Conservation (phyloP, 345 rosid species). For the Corymbia maculata region DNA sequence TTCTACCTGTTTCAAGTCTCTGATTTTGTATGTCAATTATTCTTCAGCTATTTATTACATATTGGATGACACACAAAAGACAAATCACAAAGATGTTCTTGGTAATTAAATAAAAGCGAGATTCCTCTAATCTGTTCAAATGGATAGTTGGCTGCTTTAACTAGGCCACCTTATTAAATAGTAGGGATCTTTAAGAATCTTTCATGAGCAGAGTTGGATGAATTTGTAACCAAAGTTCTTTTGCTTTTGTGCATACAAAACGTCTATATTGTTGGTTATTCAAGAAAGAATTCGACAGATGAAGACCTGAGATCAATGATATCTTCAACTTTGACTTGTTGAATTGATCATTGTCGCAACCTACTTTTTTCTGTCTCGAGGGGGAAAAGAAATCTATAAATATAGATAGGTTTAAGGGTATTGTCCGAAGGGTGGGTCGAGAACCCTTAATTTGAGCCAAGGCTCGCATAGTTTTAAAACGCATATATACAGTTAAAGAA, state of each 20-base stretch:
- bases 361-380: too few relatives aligned
- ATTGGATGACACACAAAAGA: not conserved
- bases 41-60: not conserved
- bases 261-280: constrained; percentile 58
- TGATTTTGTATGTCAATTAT: not conserved
- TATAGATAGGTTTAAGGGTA: too few relatives aligned
- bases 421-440: too few relatives aligned
- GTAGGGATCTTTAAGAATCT: not conserved
- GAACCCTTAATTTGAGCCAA: too few relatives aligned
- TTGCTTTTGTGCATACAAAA: constrained; percentile 26
- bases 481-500: too few relatives aligned
- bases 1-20: not conserved
- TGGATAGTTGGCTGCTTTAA: not conserved
- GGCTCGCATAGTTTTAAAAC: too few relatives aligned
- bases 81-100: not conserved
- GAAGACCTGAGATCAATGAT: constrained; percentile 62
- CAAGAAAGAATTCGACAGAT: constrained; percentile 61
- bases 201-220: not conserved
- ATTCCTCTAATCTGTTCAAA: not conserved
- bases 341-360: constrained; percentile 76
- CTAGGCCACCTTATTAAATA: not conserved
- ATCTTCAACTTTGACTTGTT: constrained; percentile 63
- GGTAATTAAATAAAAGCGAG: not conserved
- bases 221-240: not conserved
- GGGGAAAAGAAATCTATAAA: too few relatives aligned